These are phyloP conservation scores for Rhododendron vialii DNA, from an alignment of 148 eudicot species.

Conservation along the genomic window DNA sequence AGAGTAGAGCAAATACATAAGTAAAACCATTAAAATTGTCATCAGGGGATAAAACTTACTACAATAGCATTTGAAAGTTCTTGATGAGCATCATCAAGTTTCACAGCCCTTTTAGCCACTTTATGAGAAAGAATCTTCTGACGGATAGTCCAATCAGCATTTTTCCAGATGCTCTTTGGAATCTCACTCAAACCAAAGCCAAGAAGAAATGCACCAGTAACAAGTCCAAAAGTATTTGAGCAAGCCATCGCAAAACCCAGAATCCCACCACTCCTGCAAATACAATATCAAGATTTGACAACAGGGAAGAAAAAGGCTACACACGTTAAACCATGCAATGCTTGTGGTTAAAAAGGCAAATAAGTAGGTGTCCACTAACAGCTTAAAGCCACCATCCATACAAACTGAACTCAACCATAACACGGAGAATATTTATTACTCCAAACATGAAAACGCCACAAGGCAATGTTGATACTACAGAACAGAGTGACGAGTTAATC, in stretches of 20 bases:
- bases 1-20: not conserved
- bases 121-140: conserved; percentile 81
- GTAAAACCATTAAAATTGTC: not conserved
- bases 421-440: not conserved
- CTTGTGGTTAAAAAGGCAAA: not conserved
- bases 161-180: conserved; percentile 79
- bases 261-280: conserved; percentile 60
- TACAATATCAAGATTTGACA: not conserved
- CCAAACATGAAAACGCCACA: not conserved
- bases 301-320: not conserved
- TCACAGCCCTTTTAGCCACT: conserved; percentile 79
- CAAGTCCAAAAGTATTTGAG: conserved; percentile 95
- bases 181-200: conserved; percentile 90
- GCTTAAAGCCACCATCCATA: not conserved
- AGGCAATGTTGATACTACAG: not conserved
- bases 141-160: conserved; percentile 71
- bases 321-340: not conserved
- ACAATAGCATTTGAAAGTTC: conserved; percentile 87
- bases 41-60: conserved; percentile 37
- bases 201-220: conserved; percentile 91
- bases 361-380: not conserved
- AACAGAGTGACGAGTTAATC: not conserved
- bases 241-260: conserved; percentile 97
- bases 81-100: conserved; percentile 93
- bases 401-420: not conserved